A percentile compares a stretch with the other conserved stretches of the same genome.
These are phyloP conservation scores for Corylus heterophylla DNA, from an alignment of 306 rosid species.

Conservation along the genomic window DNA sequence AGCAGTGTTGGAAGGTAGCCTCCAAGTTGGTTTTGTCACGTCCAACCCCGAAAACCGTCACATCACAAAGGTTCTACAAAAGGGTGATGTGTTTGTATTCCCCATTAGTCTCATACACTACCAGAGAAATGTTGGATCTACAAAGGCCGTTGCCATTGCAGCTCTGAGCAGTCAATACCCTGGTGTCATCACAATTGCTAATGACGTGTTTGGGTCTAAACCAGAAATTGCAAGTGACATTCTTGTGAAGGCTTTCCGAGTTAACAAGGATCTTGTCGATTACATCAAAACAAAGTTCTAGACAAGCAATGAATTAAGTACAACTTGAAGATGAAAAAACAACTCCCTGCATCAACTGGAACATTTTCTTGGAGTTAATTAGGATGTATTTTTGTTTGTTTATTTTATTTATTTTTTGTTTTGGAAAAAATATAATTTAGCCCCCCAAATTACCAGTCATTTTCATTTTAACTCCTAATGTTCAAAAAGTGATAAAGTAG, in stretches of 20 bases:
- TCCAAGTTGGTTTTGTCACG: conserved; percentile 41
- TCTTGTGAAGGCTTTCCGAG: conserved; percentile 34
- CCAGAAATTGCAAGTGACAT: conserved; percentile 31
- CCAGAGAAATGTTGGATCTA: conserved; percentile 30
- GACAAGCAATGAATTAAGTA: no score
- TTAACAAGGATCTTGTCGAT: not conserved
- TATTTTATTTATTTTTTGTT: no score
- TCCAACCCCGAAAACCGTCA: conserved; percentile 31
- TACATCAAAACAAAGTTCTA: no score
- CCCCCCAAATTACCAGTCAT: no score
- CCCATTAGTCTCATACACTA: conserved; percentile 32
- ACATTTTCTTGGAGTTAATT: no score
- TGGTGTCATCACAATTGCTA: conserved; percentile 32
- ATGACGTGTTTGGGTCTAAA: conserved; percentile 35
- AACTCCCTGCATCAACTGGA: no score
- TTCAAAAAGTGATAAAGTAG: no score
- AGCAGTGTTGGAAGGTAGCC: conserved; percentile 32
- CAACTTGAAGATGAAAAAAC: no score
- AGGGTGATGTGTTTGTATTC: conserved; percentile 39
- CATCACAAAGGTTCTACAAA: conserved; percentile 19
- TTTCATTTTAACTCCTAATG: no score
- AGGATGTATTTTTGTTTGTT: no score
- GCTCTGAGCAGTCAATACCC: conserved; percentile 43
- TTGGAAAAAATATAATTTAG: no score
- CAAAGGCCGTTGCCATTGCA: conserved; percentile 26